Conservation (phyloP, 108 stramenopile genomes). For the Nannochloropsis salina region DNA sequence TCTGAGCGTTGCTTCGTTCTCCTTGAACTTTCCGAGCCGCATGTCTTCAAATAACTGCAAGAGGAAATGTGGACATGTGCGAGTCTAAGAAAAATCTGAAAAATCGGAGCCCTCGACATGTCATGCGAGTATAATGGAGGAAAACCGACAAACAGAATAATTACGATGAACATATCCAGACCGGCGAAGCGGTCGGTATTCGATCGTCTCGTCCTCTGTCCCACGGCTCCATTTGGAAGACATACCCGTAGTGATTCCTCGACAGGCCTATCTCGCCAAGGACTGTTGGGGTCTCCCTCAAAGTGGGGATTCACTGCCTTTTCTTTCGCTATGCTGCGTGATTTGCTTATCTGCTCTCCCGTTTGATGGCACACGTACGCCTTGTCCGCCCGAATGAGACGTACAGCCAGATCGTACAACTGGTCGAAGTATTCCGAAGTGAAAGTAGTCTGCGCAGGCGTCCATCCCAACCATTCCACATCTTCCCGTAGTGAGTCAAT, state of each 20-base stretch:
- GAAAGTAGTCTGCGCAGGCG: conserved; percentile 83
- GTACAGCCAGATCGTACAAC: conserved; percentile 77
- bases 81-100: neutral
- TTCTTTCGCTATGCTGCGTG: conserved; percentile 80
- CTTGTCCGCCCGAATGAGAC: conserved; percentile 76
- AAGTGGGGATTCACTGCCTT: conserved; percentile 42
- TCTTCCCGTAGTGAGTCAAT: conserved; percentile 68
- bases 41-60: conserved; percentile 83
- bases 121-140: neutral
- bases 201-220: neutral
- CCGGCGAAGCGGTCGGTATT: neutral
- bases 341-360: conserved; percentile 82
- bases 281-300: conserved; percentile 60
- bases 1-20: conserved; percentile 83
- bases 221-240: neutral
- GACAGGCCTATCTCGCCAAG: conserved; percentile 74
- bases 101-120: neutral
- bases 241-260: conserved; percentile 63
- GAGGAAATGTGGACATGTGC: neutral
- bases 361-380: conserved; percentile 98
- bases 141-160: neutral
- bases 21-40: conserved; percentile 76
- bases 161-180: neutral
- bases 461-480: conserved; percentile 84
- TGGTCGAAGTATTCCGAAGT: conserved; percentile 83